These are phyloP conservation scores for Chondrostereum purpureum DNA, from an alignment of 1,284 basidiomycete genomes.

Conservation along the genomic window DNA sequence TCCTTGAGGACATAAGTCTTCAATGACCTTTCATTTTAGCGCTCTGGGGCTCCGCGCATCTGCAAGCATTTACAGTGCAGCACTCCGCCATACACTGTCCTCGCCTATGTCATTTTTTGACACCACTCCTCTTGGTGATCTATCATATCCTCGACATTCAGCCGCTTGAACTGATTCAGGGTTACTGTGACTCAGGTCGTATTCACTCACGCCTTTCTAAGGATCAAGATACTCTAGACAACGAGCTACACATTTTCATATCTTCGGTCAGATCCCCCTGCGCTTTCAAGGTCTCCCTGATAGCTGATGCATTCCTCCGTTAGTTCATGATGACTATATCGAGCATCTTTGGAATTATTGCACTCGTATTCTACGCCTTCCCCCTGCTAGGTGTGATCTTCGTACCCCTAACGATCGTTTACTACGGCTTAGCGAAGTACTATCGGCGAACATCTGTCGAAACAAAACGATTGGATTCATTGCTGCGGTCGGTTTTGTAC, in stretches of 20 bases:
- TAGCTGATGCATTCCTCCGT: background rate
- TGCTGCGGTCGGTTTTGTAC: constrained; percentile 61
- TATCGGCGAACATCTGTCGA: constrained; percentile 57
- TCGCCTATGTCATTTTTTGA: constrained; percentile 56
- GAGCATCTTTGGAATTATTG: background rate
- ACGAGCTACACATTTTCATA: constrained; percentile 28
- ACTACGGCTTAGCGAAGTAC: constrained; percentile 41
- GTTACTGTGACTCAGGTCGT: constrained; percentile 35
- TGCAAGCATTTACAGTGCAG: constrained; percentile 40
- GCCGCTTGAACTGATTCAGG: constrained; percentile 6
- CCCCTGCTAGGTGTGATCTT: constrained; percentile 49
- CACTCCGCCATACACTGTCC: constrained; percentile 38
- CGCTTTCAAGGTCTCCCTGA: too few species aligned
- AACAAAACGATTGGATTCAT: constrained; percentile 63
- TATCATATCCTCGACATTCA: background rate
- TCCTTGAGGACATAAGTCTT: too few species aligned
- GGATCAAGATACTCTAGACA: constrained; percentile 38
- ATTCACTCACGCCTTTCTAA: constrained; percentile 39
- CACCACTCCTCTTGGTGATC: constrained; percentile 52
- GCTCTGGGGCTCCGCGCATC: constrained; percentile 43
- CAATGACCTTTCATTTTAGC: too few species aligned
- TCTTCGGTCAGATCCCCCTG: too few species aligned
- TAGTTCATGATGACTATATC: background rate
- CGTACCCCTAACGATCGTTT: constrained; percentile 40
- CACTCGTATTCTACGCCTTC: background rate